Evolutionary conservation across 1,284 basidiomycete species (phyloP), one percentile per base, ranked within the genome.

Genomic region (Trametes hirsuta): DNA sequence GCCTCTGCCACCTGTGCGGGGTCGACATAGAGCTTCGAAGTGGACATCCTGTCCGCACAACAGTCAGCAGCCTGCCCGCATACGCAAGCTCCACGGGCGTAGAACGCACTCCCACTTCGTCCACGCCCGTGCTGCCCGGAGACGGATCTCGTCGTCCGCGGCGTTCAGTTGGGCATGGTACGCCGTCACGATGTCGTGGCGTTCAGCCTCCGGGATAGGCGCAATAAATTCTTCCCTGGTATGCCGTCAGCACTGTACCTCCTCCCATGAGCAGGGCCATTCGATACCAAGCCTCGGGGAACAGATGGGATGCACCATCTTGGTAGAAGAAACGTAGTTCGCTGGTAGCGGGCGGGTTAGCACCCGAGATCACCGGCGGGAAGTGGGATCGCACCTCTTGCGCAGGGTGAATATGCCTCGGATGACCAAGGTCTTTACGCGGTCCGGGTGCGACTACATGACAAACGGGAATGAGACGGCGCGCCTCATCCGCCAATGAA

Each of bases 291-390:
- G 91, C 90, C 71, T 95, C 94, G 0, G 94, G 94, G 80, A 95
- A 96, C 55, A 95, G 74, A 72, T 90, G 87, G 2, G 87, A 90
- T 18, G 89, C 77, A 9, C 91, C 92, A 1, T 91, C 83, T 78
- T 96, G 94, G 76, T 97, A 98, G 80, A 98, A 97, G 80, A 95
- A 98, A 25, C 84, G 81, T 30, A 98, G 83, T 75, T 98, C 96
- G 67, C 87, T 91, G 49, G 21, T 6, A 14, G 52, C 6, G 36
- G 22, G 25, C 9, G 12, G 52, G 14, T 6, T n/a, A 14, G 15
- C 12, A 35, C 18, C n/a, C 10, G 24, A 6, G 40, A 35, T 6
- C 24, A 11, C 15, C 9, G 22, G 3, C 12, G 6, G 30, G 48
- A 14, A 3, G 21, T 2, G 15, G 39, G 35, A n/a, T 47, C 71